Percentiles rank a stretch among this genome's conserved stretches.
Conservation (phyloP, 2,329 filamentous ascomycete genomes). For the Botryotinia calthae region DNA sequence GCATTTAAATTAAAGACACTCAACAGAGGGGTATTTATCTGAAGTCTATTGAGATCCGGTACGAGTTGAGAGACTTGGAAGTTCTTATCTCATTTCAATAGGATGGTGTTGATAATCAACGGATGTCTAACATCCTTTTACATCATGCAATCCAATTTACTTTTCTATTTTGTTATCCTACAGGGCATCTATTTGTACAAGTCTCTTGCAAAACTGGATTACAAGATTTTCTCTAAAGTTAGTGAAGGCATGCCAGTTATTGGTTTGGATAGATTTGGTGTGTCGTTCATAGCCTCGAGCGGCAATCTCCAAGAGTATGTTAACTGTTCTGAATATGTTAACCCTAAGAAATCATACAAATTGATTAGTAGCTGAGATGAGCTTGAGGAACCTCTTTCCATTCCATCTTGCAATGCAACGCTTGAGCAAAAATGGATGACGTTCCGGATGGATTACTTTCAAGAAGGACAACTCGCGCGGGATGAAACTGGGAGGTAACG, state of each 20-base stretch:
- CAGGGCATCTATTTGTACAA: no score
- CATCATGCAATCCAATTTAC: background rate
- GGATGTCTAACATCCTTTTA: background rate
- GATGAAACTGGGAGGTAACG: background rate
- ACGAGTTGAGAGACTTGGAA: background rate
- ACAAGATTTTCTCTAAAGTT: background rate
- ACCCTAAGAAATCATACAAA: background rate
- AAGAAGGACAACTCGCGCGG: background rate
- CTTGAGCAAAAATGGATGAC: fast-evolving
- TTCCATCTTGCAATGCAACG: background rate
- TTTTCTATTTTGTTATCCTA: background rate
- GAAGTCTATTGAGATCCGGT: background rate
- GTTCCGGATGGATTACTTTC: fast-evolving
- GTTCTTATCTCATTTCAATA: background rate
- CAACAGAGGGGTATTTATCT: background rate
- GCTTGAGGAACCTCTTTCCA: background rate
- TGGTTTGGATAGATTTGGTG: fast-evolving
- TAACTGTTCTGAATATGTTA: background rate
- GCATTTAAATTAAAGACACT: background rate
- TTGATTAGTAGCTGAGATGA: background rate
- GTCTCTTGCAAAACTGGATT: background rate
- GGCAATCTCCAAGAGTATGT: background rate
- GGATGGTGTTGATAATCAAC: background rate
- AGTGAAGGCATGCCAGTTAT: background rate
- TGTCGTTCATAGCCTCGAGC: background rate